phyloP scores from a whole-genome alignment of 2,329 filamentous ascomycete genomes.

The Neofusicoccum sp. region DNA sequence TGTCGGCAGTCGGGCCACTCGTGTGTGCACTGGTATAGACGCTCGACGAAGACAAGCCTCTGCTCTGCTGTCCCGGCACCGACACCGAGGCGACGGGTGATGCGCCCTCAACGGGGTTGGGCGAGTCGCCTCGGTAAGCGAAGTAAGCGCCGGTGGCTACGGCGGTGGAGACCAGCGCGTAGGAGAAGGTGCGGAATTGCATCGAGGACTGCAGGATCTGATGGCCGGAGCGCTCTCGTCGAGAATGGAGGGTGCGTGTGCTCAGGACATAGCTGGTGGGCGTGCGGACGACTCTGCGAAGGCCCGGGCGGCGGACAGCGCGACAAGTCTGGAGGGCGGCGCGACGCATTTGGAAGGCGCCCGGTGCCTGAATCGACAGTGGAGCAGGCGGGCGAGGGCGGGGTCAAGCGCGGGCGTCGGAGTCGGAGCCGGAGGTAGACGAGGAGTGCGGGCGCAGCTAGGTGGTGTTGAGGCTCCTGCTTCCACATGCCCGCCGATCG shows the following conservation, averaged over 20 bases:
- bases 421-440: constrained; percentile 9
- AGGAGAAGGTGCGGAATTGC: constrained; percentile 68
- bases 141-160: constrained; percentile 75
- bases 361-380: constrained; percentile 8
- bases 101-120: constrained; percentile 10
- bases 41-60: constrained; percentile 31
- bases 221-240: constrained; percentile 29
- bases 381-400: not conserved
- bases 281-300: constrained; percentile 55
- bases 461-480: constrained; percentile 16
- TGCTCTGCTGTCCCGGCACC: constrained; percentile 27
- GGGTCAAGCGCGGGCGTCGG: not conserved
- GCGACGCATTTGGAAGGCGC: constrained; percentile 63
- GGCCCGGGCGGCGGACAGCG: constrained; percentile 64
- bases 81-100: constrained; percentile 23
- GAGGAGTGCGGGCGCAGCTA: not conserved
- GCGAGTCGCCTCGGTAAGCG: constrained; percentile 54
- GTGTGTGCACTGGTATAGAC: constrained; percentile 23
- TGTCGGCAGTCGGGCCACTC: constrained; percentile 28
- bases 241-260: constrained; percentile 45
- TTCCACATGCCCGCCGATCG: constrained; percentile 5
- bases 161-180: constrained; percentile 66
- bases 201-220: constrained; percentile 65
- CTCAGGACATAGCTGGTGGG: constrained; percentile 45
- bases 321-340: constrained; percentile 66